Evolutionary conservation across 2,329 filamentous ascomycete species (phyloP).

Genomic region (Pseudogymnoascus verrucosus): DNA sequence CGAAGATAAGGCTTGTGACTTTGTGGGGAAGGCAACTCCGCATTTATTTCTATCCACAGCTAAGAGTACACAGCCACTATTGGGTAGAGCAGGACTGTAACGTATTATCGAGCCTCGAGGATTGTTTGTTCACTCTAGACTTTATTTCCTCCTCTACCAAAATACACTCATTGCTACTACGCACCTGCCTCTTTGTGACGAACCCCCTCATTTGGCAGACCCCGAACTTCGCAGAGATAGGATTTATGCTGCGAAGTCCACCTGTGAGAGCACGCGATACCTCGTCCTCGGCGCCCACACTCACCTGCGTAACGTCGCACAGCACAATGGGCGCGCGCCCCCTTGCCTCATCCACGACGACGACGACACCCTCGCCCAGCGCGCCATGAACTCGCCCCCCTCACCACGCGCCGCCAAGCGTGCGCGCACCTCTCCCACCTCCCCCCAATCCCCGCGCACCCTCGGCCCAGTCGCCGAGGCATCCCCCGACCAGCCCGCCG

Average conservation of each 20-base stretch:
- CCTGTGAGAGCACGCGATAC: background rate
- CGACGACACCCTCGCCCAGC: background rate
- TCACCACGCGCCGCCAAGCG: constrained; percentile 3
- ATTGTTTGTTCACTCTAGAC: background rate
- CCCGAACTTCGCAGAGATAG: background rate
- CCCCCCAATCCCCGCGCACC: background rate
- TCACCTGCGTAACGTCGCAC: constrained; percentile 1
- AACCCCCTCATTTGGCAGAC: background rate
- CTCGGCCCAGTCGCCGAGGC: background rate
- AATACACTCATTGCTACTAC: background rate
- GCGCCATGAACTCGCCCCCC: constrained; percentile 1
- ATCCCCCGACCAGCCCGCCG: constrained; percentile 12
- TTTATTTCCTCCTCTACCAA: background rate
- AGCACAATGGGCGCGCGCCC: constrained; percentile 4
- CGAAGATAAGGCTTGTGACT: constrained; percentile 6
- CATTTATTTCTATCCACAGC: constrained; percentile 2
- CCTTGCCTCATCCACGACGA: background rate
- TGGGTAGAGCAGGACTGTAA: background rate
- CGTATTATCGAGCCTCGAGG: background rate
- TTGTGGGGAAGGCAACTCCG: constrained; percentile 7
- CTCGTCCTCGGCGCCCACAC: background rate
- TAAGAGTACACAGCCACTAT: background rate
- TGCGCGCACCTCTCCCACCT: background rate
- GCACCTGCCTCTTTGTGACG: background rate
- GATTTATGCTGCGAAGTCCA: background rate